Percentiles rank a stretch among this genome's conserved stretches.
Evolutionary conservation across 2,329 filamentous ascomycete species (phyloP).

Genomic region (Teratosphaeria nubilosa): DNA sequence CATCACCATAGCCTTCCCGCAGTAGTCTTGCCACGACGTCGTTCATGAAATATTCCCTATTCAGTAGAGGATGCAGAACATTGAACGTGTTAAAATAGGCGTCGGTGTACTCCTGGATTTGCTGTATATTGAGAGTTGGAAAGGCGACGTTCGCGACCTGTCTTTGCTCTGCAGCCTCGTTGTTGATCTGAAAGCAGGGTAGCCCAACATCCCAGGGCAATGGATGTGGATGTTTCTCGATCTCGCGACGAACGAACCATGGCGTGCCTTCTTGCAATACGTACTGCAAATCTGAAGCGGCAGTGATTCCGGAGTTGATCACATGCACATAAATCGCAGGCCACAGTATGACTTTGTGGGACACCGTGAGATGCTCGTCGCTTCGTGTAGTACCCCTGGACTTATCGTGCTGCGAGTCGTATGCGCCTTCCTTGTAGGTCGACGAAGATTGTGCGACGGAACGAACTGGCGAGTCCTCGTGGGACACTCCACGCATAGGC

Average conservation of each 20-base stretch:
- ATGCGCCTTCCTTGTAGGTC: neutral
- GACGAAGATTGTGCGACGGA: neutral
- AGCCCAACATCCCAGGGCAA: constrained; percentile 21
- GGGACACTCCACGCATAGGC: neutral
- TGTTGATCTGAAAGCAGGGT: constrained; percentile 13
- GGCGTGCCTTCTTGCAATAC: constrained; percentile 29
- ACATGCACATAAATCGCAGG: constrained; percentile 28
- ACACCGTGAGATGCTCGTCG: constrained; percentile 28
- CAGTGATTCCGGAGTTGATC: constrained; percentile 24
- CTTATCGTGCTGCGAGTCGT: neutral
- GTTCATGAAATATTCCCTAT: constrained; percentile 45
- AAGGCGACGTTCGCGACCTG: constrained; percentile 20
- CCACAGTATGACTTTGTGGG: constrained; percentile 45
- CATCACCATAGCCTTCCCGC: constrained; percentile 40
- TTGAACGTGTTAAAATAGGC: constrained; percentile 53
- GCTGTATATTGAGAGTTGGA: constrained; percentile 36
- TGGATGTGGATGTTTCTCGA: constrained; percentile 20
- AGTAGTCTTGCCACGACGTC: constrained; percentile 38
- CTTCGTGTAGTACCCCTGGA: neutral
- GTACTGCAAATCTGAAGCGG: constrained; percentile 25
- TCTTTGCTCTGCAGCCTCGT: constrained; percentile 4
- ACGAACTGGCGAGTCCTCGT: neutral
- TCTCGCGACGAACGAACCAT: constrained; percentile 29
- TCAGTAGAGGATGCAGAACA: constrained; percentile 48
- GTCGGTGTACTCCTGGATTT: constrained; percentile 42